These are phyloP conservation scores for Phoenix roebelenii DNA, from an alignment of 176 grass and related monocot genomes.

Conservation along the genomic window DNA sequence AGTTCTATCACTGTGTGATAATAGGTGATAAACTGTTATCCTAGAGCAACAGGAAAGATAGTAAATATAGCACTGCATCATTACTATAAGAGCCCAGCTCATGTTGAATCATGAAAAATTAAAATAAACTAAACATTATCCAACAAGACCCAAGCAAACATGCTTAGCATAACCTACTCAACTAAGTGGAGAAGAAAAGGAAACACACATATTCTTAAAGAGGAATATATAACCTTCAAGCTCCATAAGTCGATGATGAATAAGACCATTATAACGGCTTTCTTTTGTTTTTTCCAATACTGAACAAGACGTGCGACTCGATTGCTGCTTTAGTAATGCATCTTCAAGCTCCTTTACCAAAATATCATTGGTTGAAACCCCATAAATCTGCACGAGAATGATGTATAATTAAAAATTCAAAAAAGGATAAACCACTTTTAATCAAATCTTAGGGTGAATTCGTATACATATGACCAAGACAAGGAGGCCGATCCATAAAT, in stretches of 20 bases:
- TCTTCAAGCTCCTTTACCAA: conserved; percentile 84
- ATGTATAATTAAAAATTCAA: neutral
- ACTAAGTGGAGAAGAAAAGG: conserved; percentile 21
- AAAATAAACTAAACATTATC: too few relatives aligned
- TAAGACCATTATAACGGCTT: conserved; percentile 61
- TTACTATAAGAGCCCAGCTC: too few relatives aligned
- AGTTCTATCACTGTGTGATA: too few relatives aligned
- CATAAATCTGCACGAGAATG: conserved; percentile 4
- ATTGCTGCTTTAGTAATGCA: conserved; percentile 53
- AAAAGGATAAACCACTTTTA: too few relatives aligned
- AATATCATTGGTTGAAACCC: conserved; percentile 17
- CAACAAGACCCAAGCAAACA: too few relatives aligned
- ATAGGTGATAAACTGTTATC: too few relatives aligned
- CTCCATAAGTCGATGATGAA: conserved; percentile 75
- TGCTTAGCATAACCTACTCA: neutral
- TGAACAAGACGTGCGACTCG: conserved; percentile 45
- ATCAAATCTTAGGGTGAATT: too few relatives aligned
- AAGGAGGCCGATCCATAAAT: too few relatives aligned
- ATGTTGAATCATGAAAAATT: too few relatives aligned
- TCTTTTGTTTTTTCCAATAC: conserved; percentile 54
- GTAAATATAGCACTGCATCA: too few relatives aligned
- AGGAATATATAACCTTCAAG: conserved; percentile 63
- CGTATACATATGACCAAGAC: too few relatives aligned
- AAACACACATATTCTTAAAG: neutral
- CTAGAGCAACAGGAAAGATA: too few relatives aligned